phyloP scores from a whole-genome alignment of 441 rosid species.

The Populus hybrid region DNA sequence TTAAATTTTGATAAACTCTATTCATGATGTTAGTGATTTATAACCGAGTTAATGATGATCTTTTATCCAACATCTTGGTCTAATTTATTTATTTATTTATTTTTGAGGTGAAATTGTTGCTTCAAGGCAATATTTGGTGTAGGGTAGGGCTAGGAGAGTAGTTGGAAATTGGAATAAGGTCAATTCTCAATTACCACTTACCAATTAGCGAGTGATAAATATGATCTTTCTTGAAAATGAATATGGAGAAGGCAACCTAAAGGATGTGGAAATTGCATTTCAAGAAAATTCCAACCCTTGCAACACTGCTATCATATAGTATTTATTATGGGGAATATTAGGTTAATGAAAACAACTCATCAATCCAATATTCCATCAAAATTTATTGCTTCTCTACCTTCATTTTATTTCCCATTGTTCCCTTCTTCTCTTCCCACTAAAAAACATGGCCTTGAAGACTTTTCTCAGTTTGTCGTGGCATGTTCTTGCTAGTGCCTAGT shows the following conservation, averaged over 20 bases:
- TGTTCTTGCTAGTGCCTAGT: background rate
- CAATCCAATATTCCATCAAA: background rate
- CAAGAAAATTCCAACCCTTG: background rate
- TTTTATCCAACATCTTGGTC: background rate
- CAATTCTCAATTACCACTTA: background rate
- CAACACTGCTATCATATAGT: background rate
- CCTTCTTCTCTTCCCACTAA: background rate
- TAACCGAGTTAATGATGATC: no score
- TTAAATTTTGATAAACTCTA: no score
- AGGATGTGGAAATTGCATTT: background rate
- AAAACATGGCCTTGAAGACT: background rate
- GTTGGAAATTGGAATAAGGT: background rate
- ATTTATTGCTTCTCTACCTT: background rate
- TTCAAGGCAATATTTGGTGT: background rate
- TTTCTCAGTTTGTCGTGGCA: background rate
- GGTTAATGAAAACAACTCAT: background rate
- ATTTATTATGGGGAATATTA: background rate
- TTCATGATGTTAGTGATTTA: no score
- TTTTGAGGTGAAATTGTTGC: background rate
- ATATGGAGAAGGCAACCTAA: background rate
- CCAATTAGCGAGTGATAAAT: background rate
- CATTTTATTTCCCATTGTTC: background rate
- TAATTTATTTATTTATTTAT: background rate
- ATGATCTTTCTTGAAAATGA: constrained; percentile 6
- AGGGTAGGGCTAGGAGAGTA: background rate